Base-by-base conservation (phyloP, 2,329 filamentous ascomycete species). In the Nothopassalora personata region DNA sequence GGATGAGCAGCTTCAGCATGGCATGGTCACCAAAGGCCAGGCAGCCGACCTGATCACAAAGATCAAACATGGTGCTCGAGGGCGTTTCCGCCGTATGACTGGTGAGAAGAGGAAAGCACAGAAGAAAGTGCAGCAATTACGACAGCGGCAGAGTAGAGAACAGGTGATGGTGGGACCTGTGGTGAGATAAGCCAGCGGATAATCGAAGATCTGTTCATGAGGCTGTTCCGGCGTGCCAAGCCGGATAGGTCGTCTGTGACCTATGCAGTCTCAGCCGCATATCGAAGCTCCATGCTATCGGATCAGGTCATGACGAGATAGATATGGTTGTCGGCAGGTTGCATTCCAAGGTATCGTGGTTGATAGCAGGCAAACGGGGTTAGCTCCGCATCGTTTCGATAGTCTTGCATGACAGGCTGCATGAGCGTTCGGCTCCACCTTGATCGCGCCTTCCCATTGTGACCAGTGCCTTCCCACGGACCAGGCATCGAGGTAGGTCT, bases 31-130 rank as follows among this genome's bases (percentile, higher is more conserved):
- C 13, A 94, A 92, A 70, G 93, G 93, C 7, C 85, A 85, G 70
- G 92, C 91, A 4, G 82, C 82, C 4, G 92, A 97, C 71, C 92
- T 96, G 88, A 96, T 97, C 64, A 95, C 90, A 7, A 95, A 96
- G 74, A 71, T 96, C 61, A 93, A 88, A 72, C 89, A 94, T 71
- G 93, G 93, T 0, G 90, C 89, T 0, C 79, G 83, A 79, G 73
- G 89, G 75, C 62, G 84, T 76, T 76, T 91, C 82, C 66, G 65
- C 11, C 63, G 64, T 49, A 63, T 68, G 19, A 50, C 50, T 28
- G 58, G 33, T 34, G 66, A 70, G 51, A 77, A 72, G 68, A 72
- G 71, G 23, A 72, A 68, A 31, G 69, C 67, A 2, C 70, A 69
- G 57, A 72, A 68, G 52, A 66, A 64, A 34, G 69, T 64, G 49